Evolutionary conservation across 2,329 filamentous ascomycete genomes (phyloP).

Genomic region (Leptodontidium sp.): DNA sequence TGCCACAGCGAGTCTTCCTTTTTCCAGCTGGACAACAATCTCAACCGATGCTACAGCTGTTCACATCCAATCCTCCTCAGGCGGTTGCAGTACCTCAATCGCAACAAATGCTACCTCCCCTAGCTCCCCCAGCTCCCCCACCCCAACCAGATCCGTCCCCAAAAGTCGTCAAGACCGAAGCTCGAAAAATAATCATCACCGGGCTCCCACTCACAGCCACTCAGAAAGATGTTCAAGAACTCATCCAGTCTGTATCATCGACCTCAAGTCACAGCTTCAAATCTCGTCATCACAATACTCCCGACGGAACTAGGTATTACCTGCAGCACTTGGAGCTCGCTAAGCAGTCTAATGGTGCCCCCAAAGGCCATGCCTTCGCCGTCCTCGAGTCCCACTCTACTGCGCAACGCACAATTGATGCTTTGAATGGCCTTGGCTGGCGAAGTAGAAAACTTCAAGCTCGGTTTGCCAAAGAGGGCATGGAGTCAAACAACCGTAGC

Average conservation of each 20-base stretch:
- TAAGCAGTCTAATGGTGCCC: conserved; percentile 25
- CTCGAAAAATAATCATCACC: conserved; percentile 40
- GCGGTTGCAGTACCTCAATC: not conserved
- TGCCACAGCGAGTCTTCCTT: conserved; percentile 13
- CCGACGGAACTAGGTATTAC: conserved; percentile 3
- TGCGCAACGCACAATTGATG: conserved; percentile 25
- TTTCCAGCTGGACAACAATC: not conserved
- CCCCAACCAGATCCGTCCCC: not conserved
- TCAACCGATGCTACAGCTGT: not conserved
- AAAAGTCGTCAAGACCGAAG: conserved; percentile 30
- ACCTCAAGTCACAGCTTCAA: conserved; percentile 6
- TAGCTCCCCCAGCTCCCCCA: not conserved
- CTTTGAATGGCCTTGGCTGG: conserved; percentile 21
- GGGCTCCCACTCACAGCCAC: conserved; percentile 25
- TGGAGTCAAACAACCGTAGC: not conserved
- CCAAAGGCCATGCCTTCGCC: conserved; percentile 36
- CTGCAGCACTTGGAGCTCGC: conserved; percentile 31
- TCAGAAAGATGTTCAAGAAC: conserved; percentile 18
- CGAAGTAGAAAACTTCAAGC: conserved; percentile 23
- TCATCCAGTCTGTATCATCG: conserved; percentile 22
- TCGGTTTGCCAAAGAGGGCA: conserved; percentile 32
- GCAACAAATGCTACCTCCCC: not conserved
- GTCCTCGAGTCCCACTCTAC: conserved; percentile 28
- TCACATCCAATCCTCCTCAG: not conserved
- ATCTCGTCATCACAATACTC: not conserved